phyloP scores from a whole-genome alignment of 352 stramenopile genomes.

The Phytophthora cactorum region DNA sequence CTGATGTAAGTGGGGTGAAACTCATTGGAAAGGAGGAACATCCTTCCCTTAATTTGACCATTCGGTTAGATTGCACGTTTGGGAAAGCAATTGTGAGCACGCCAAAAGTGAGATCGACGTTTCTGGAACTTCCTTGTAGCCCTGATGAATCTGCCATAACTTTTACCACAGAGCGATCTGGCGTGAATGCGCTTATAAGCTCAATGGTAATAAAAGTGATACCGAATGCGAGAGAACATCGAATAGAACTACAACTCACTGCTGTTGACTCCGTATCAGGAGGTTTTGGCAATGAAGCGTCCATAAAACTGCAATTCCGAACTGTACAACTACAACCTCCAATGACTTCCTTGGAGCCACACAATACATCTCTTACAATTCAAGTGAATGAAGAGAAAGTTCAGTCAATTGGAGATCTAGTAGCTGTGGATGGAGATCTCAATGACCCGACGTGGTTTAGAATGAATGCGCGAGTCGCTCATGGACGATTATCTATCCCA shows the following conservation, averaged over 20 bases:
- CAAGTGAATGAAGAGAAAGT: slow-evolving; percentile 2
- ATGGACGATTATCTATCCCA: slow-evolving; percentile 30
- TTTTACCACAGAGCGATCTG: too few relatives aligned
- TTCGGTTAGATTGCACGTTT: too few relatives aligned
- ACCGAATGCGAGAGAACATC: background rate
- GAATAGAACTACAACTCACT: slow-evolving; percentile 7
- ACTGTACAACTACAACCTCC: background rate
- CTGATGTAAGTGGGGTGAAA: too few relatives aligned
- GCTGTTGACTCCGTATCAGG: background rate
- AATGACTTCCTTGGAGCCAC: slow-evolving; percentile 1
- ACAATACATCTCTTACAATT: slow-evolving; percentile 10
- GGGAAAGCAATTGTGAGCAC: too few relatives aligned
- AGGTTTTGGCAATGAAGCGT: background rate
- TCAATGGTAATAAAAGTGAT: slow-evolving; percentile 2
- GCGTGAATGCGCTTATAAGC: background rate
- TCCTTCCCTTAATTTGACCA: too few relatives aligned
- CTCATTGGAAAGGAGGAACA: too few relatives aligned
- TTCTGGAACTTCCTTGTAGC: too few relatives aligned
- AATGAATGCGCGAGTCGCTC: slow-evolving; percentile 16
- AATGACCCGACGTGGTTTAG: slow-evolving; percentile 26
- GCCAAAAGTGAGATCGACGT: too few relatives aligned
- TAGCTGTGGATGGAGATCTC: slow-evolving; percentile 16
- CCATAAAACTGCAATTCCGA: slow-evolving; percentile 5
- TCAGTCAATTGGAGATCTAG: slow-evolving; percentile 17
- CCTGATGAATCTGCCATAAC: too few relatives aligned